Base-by-base conservation (phyloP, 805 yeast species). In the Pichia eremophila region DNA sequence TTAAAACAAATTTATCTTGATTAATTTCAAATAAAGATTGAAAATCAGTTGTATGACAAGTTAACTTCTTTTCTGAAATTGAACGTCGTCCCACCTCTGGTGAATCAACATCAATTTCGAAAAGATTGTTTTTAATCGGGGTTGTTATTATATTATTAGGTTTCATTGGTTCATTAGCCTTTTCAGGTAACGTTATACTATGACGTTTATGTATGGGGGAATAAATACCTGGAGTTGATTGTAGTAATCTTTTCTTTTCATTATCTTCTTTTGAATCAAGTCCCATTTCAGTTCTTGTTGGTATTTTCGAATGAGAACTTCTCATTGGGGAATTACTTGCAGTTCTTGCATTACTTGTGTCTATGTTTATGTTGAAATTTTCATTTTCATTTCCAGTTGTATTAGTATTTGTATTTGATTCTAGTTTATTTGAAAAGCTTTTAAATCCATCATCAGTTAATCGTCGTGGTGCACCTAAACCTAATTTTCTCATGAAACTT, bases 391-490 rank as follows among this genome's bases (percentile, higher is more conserved):
- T 22, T 5, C 25, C 25, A 22, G 5, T 22, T 22, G 25, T 5
- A 5, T 22, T 22, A 5, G 25, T 7, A 22, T 5, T 22, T 22
- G 25, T 5, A 5, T 22, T 22, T 22, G 25, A 22, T 22, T 22
- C 25, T 22, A 12, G 19, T 40, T 29, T 40, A 15, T 31, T 27
- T 27, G 40, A 2, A 25, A 11, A 2, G 40, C 27, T 40, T 46
- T 47, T 38, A 42, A 49, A 39, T 48, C 54, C 54, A 8, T 51
- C 40, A 15, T 49, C 46, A 12, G 70, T 60, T 2, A 74, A 67
- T 43, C 81, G 58, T 52, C 73, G 69, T 1, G 81, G 80, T 11
- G 79, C 79, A 2, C 81, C 81, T 38, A 77, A 40, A 12, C 62
- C 61, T 22, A 74, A 61, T 48, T 73, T 62, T 2, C 60, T 47